Base-by-base conservation (phyloP, 2,329 filamentous ascomycete species). In the Exophiala mesophila region DNA sequence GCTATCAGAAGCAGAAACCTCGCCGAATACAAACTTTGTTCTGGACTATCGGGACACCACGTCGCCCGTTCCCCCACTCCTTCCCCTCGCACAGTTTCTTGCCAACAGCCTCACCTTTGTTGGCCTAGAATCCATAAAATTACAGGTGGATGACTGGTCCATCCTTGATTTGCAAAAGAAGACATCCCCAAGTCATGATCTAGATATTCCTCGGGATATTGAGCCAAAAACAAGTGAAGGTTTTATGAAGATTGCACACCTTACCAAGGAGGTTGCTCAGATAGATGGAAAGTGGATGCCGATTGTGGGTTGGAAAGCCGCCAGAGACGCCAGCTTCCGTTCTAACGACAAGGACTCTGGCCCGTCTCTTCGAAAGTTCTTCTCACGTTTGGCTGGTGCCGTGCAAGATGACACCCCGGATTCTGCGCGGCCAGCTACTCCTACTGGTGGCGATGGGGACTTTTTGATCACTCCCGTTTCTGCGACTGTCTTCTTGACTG, bases 101-200 rank as follows among this genome's bases (percentile, higher is more conserved):
- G 86, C 89, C 3, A 97, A 89, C 5, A 96, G 90, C 68, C 70
- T 98, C 62, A 97, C 92, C 0, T 98, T 98, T 67, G 90, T 98
- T 45, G 85, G 88, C 0, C 71, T 98, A 17, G 77, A 95, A 58
- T 77, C 76, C 42, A 86, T 98, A 47, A 89, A 97, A 58, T 78
- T 98, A 45, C 90, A 83, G 75, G 77, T 98, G 39, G 90, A 98
- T 59, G 83, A 92, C 56, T 89, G 84, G 70, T 83, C 82, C 55
- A 72, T 98, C 12, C 68, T 95, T 16, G 77, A 77, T 2, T 70
- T 98, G 28, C 76, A 74, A 41, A 98, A 98, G 69, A 94, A 90
- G 66, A 80, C 82, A 3, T 90, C 90, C 0, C 88, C 88, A 0
- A 83, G 83, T 31, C 72, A 80, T 20, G 74, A 79, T 12, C 72